Base-by-base conservation (phyloP, 2,329 filamentous ascomycete genomes). In the Periconia sp. region DNA sequence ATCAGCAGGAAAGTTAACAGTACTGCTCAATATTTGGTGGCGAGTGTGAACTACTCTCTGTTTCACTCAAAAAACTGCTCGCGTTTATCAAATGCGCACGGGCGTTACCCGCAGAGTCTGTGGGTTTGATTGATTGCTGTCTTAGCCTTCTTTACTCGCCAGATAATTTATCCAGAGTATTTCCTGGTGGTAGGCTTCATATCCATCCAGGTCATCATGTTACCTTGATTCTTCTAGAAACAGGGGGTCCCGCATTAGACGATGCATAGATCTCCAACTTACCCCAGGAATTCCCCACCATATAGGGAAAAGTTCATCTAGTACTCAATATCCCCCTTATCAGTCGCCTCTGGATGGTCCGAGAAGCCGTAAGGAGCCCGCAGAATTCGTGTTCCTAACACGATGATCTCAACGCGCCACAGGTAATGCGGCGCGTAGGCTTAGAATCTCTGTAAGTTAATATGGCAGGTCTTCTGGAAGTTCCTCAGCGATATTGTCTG, bases 271-370 rank as follows among this genome's bases (percentile, higher is more conserved):
- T 64, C 61, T 64, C 63, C 65, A 59, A 59, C 63, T 52, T 68
- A 68, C 69, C 64, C 70, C 66, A 63, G 62, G 63, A 60, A 57
- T 62, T 64, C 64, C 63, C 69, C 68, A 68, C 65, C 57, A 57
- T 60, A 37, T 5, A 53, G 55, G 60, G 58, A 44, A 58, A 53
- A 41, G 54, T 60, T 72, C 70, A 71, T 73, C 60, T 73, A 70
- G 54, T 43, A 41, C 66, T 70, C 68, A 73, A 70, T 66, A 64
- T 55, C 53, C 59, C 46, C 55, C 56, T 61, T 52, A 53, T 31
- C 45, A 50, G 55, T 58, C 53, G 54, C 50, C 56, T 41, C 48
- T 70, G 62, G 35, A 37, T 53, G 54, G 50, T 50, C 69, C 70
- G 69, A 68, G 43, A 59, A 68, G 56, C 70, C 69, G 70, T 63